A percentile compares a stretch with the other conserved stretches of the same genome.
Evolutionary conservation across 2,329 filamentous ascomycete genomes (phyloP).

Genomic region (Pyrenophora graminea): DNA sequence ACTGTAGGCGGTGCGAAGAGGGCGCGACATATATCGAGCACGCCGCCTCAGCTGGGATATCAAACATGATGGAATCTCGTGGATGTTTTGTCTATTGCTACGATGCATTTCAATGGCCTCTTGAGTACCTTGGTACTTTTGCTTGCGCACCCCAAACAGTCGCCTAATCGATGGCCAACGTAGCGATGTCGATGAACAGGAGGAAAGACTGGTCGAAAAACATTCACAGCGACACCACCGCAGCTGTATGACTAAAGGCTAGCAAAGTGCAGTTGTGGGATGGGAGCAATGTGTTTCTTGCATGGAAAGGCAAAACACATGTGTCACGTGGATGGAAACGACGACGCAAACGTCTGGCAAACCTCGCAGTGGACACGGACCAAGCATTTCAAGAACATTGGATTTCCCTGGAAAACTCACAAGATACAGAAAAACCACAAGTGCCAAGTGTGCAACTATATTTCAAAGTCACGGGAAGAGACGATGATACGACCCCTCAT

Average conservation of each 20-base stretch:
- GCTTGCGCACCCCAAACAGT: background rate
- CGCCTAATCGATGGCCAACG: no score
- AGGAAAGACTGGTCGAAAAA: no score
- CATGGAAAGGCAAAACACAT: background rate
- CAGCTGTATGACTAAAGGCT: no score
- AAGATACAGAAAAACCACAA: background rate
- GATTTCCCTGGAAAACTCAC: background rate
- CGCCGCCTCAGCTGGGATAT: background rate
- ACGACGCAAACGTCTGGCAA: background rate
- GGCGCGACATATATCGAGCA: constrained; percentile 17
- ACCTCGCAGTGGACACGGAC: background rate
- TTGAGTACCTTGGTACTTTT: background rate
- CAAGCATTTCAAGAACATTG: background rate
- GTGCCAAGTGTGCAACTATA: no score
- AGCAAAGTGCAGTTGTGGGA: no score
- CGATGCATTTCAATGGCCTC: background rate
- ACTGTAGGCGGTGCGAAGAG: constrained; percentile 10
- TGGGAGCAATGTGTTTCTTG: no score
- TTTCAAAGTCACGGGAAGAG: constrained; percentile 14
- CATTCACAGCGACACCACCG: no score
- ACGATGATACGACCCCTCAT: constrained; percentile 15
- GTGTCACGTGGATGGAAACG: background rate
- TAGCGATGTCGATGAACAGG: no score
- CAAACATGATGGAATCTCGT: background rate
- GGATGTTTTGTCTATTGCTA: background rate